phyloP scores from a whole-genome alignment of 371 early-diverging fungal species.

The Apophysomyces elegans region DNA sequence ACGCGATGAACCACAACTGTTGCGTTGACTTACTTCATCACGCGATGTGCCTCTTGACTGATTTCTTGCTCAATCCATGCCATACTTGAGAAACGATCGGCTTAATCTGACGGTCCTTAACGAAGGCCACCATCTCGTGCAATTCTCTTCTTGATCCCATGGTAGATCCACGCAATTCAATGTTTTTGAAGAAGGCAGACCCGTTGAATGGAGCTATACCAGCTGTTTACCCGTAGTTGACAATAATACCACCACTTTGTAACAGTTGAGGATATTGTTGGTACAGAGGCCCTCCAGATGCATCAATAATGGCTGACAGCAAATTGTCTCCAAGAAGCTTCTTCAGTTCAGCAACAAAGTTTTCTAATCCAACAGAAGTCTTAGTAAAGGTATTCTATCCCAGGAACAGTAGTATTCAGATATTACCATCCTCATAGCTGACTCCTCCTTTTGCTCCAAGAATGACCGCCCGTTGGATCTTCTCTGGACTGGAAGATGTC shows the following conservation, averaged over 20 bases:
- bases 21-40: conserved; percentile 51
- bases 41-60: conserved; percentile 55
- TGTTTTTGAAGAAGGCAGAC: conserved; percentile 53
- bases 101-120: conserved; percentile 55
- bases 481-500: conserved; percentile 68
- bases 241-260: conserved; percentile 61
- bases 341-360: conserved; percentile 54
- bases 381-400: not conserved
- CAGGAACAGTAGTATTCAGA: not conserved
- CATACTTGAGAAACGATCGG: conserved; percentile 68
- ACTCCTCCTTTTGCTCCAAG: conserved; percentile 75
- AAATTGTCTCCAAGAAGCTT: conserved; percentile 40
- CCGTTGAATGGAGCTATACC: conserved; percentile 55
- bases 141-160: conserved; percentile 75
- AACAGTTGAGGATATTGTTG: conserved; percentile 40
- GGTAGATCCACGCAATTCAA: conserved; percentile 64
- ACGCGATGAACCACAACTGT: not conserved
- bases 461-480: conserved; percentile 63
- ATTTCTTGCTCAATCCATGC: conserved; percentile 51
- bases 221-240: conserved; percentile 67
- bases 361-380: conserved; percentile 33
- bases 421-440: conserved; percentile 67
- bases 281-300: conserved; percentile 67
- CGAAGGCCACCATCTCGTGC: conserved; percentile 63
- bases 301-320: conserved; percentile 69